A percentile compares a stretch with the other conserved stretches of the same genome.
phyloP scores from a whole-genome alignment of 1,284 basidiomycete species.

The Phlebopus sp. region DNA sequence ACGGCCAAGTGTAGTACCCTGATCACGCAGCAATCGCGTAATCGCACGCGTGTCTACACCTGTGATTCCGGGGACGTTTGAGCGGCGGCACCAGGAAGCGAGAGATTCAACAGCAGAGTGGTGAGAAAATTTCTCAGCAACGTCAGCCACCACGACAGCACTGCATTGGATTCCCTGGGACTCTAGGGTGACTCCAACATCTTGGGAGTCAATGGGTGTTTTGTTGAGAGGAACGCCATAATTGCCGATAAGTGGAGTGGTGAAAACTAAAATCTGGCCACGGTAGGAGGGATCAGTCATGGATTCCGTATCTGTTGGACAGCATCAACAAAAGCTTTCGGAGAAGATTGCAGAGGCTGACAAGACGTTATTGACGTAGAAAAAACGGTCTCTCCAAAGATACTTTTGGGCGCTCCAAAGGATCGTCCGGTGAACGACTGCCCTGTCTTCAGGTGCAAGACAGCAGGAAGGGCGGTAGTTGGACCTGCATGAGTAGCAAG shows the following conservation, averaged over 20 bases:
- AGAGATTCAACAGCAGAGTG: conserved; percentile 93
- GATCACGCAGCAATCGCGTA: conserved; percentile 90
- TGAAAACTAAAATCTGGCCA: conserved; percentile 97
- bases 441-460: conserved; percentile 91
- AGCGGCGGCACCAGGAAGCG: conserved; percentile 89
- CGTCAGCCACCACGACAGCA: conserved; percentile 91
- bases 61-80: conserved; percentile 90
- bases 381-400: conserved; percentile 97
- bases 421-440: conserved; percentile 87
- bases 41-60: conserved; percentile 98
- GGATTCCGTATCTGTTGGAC: conserved; percentile 88
- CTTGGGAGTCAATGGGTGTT: conserved; percentile 70
- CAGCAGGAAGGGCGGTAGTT: conserved; percentile 61
- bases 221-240: conserved; percentile 93
- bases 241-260: conserved; percentile 97
- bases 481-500: conserved; percentile 64
- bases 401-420: conserved; percentile 87
- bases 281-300: conserved; percentile 99
- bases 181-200: conserved; percentile 91
- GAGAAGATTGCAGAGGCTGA: conserved; percentile 38
- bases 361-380: conserved; percentile 98
- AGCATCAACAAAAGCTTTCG: conserved; percentile 10
- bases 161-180: conserved; percentile 89
- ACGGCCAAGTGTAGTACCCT: conserved; percentile 94
- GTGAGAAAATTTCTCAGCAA: conserved; percentile 94